Evolutionary conservation across 306 rosid genomes (phyloP).

Genomic region (Vigna unguiculata): DNA sequence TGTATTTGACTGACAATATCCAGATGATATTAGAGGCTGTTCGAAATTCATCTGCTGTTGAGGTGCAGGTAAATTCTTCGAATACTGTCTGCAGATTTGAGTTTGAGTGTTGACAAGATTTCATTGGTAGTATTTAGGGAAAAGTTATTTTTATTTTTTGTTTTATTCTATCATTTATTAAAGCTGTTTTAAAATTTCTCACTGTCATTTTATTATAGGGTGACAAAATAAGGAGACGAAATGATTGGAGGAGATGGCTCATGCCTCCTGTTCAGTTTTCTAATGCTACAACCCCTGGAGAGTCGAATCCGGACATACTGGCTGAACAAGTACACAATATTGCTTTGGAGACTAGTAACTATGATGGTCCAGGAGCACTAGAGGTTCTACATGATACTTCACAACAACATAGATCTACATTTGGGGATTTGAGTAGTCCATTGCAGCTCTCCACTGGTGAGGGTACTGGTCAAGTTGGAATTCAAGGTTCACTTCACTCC

Average conservation of each 20-base stretch:
- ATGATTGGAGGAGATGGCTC: slow-evolving; percentile 78
- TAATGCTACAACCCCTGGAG: slow-evolving; percentile 44
- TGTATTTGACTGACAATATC: slow-evolving; percentile 73
- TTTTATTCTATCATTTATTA: background rate
- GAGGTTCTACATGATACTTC: slow-evolving; percentile 40
- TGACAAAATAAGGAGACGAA: slow-evolving; percentile 76
- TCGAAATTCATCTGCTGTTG: slow-evolving; percentile 62
- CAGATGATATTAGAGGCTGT: slow-evolving; percentile 71
- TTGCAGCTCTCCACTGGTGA: slow-evolving; percentile 49
- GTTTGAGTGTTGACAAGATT: background rate
- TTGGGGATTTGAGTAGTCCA: slow-evolving; percentile 46
- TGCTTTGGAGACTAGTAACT: slow-evolving; percentile 49
- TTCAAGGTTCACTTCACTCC: slow-evolving; percentile 55
- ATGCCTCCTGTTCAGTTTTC: slow-evolving; percentile 58
- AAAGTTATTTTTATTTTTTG: slow-evolving; percentile 17
- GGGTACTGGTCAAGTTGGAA: slow-evolving; percentile 48
- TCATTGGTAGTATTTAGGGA: slow-evolving; percentile 4
- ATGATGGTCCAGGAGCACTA: slow-evolving; percentile 37
- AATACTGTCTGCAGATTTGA: slow-evolving; percentile 17
- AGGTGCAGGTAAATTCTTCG: slow-evolving; percentile 71
- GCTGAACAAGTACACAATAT: slow-evolving; percentile 57
- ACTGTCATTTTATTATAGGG: slow-evolving; percentile 56
- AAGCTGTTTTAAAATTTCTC: slow-evolving; percentile 21
- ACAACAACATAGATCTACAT: slow-evolving; percentile 41
- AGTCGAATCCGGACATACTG: slow-evolving; percentile 52